Percentiles rank a stretch among this genome's conserved stretches.
Conservation (phyloP, 306 rosid species). For the Echinosophora koreensis region DNA sequence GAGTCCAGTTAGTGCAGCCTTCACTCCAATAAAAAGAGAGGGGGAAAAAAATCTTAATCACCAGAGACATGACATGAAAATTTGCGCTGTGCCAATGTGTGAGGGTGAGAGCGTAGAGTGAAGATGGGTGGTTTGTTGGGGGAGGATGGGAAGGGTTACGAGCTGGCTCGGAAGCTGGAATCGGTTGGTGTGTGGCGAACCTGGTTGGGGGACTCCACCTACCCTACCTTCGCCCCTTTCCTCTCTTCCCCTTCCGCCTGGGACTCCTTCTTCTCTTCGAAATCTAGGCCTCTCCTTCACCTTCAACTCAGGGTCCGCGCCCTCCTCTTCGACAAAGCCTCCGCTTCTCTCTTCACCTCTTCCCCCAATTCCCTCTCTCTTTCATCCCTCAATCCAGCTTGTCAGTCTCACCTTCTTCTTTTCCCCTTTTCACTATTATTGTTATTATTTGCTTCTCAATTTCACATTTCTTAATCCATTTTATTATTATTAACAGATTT, state of each 20-base stretch:
- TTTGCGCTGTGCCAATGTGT: too few species aligned
- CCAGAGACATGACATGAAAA: too few species aligned
- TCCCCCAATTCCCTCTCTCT: slow-evolving; percentile 52
- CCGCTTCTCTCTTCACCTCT: slow-evolving; percentile 66
- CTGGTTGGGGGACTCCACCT: slow-evolving; percentile 84
- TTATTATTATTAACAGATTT: slow-evolving; percentile 59
- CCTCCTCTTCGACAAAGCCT: slow-evolving; percentile 92
- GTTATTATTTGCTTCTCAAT: neutral
- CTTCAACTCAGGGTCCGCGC: slow-evolving; percentile 95
- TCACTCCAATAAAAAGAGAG: too few species aligned
- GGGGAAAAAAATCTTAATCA: too few species aligned
- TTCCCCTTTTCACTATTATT: neutral
- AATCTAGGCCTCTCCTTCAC: slow-evolving; percentile 75
- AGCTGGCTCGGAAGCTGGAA: slow-evolving; percentile 80
- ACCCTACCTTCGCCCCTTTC: slow-evolving; percentile 65
- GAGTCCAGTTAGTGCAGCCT: too few species aligned
- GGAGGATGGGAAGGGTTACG: slow-evolving; percentile 88
- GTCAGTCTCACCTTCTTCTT: slow-evolving; percentile 49
- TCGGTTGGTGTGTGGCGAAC: slow-evolving; percentile 72
- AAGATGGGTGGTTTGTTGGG: slow-evolving; percentile 62
- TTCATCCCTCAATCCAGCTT: slow-evolving; percentile 68
- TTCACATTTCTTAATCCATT: neutral
- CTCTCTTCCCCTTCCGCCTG: slow-evolving; percentile 80
- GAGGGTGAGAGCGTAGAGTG: too few species aligned
- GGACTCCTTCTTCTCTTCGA: slow-evolving; percentile 83